A percentile compares a stretch with the other conserved stretches of the same genome.
phyloP scores from a whole-genome alignment of 2,329 filamentous ascomycete genomes.

The Metarhizium robertsii region DNA sequence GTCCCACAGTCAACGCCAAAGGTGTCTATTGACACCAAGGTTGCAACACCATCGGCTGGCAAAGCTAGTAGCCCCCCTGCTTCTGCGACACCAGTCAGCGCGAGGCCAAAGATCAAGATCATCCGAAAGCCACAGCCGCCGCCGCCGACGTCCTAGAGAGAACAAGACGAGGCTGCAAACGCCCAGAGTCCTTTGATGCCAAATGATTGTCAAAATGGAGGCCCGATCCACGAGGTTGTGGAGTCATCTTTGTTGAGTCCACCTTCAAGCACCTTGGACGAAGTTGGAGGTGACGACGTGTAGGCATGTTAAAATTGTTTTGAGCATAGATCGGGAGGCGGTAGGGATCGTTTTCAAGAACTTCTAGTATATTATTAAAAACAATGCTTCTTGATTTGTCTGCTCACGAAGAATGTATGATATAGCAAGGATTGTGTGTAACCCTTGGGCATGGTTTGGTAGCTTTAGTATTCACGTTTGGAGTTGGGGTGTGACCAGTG shows the following conservation, averaged over 20 bases:
- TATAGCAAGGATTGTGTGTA: neutral
- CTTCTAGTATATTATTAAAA: neutral
- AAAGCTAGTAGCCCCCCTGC: constrained; percentile 15
- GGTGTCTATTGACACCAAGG: constrained; percentile 14
- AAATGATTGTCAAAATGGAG: neutral
- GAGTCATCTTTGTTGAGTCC: neutral
- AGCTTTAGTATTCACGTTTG: neutral
- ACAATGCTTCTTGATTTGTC: neutral
- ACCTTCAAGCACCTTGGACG: neutral
- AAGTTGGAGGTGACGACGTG: neutral
- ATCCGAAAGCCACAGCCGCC: constrained; percentile 23
- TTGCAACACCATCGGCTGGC: constrained; percentile 11
- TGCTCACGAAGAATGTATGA: neutral
- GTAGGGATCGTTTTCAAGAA: neutral
- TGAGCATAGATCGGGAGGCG: neutral
- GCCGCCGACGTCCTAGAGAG: constrained; percentile 12
- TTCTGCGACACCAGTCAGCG: constrained; percentile 14
- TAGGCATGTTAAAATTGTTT: neutral
- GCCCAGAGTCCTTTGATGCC: neutral
- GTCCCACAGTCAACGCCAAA: constrained; percentile 16
- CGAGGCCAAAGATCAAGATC: constrained; percentile 27
- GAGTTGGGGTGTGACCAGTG: neutral
- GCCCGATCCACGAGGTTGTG: neutral
- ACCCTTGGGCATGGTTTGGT: neutral
- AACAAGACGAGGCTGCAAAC: neutral